These are phyloP conservation scores for Aureobasidium lini DNA, from an alignment of 2,329 filamentous ascomycete genomes.

Conservation along the genomic window DNA sequence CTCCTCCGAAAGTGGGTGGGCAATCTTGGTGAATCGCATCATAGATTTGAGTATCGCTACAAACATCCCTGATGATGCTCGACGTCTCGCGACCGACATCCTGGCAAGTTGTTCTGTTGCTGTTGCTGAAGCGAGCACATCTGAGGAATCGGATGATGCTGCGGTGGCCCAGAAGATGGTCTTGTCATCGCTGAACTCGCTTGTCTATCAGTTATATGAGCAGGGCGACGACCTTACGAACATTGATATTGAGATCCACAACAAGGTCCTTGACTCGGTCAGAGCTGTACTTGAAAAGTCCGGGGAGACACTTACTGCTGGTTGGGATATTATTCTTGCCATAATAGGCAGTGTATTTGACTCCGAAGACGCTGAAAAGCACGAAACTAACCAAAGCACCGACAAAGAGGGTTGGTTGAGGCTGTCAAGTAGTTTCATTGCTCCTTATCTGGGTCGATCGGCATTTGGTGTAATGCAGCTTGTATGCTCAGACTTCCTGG, in stretches of 20 bases:
- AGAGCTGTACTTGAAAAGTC: conserved; percentile 75
- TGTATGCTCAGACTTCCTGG: conserved; percentile 88
- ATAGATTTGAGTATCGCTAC: conserved; percentile 39
- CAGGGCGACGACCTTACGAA: conserved; percentile 22
- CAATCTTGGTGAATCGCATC: conserved; percentile 51
- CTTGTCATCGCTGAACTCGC: conserved; percentile 37
- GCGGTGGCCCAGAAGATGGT: conserved; percentile 25
- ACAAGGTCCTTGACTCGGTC: conserved; percentile 60
- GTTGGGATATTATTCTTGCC: conserved; percentile 80
- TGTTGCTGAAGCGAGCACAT: conserved; percentile 45
- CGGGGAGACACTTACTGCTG: conserved; percentile 72
- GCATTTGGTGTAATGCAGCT: conserved; percentile 87
- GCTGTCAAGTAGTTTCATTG: conserved; percentile 38
- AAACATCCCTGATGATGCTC: conserved; percentile 34
- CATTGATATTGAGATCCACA: conserved; percentile 51
- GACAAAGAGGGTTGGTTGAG: conserved; percentile 20
- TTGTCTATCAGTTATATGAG: conserved; percentile 31
- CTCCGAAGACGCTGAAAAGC: conserved; percentile 13
- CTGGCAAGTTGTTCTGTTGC: conserved; percentile 40
- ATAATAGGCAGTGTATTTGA: conserved; percentile 78
- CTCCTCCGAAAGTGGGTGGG: conserved; percentile 68
- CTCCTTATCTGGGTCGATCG: conserved; percentile 69
- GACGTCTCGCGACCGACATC: conserved; percentile 43
- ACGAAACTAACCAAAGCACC: conserved; percentile 7
- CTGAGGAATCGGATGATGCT: conserved; percentile 35